A percentile compares a stretch with the other conserved stretches of the same genome.
phyloP scores from a whole-genome alignment of 2,329 filamentous ascomycete genomes.

The Fusarium proliferatum region DNA sequence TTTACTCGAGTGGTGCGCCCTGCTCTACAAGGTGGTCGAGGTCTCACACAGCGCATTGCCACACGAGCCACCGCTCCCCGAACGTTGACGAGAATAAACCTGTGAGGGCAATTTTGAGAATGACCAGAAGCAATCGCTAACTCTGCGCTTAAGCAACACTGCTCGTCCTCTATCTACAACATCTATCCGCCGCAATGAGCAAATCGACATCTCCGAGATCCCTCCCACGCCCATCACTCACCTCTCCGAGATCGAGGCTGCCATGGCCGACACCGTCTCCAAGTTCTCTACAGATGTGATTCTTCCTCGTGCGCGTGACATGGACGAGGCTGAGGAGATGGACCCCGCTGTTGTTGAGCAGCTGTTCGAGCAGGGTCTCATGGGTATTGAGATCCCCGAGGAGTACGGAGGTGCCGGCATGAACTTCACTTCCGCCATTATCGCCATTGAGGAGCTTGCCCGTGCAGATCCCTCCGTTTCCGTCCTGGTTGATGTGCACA shows the following conservation, averaged over 20 bases:
- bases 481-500: constrained; percentile 96
- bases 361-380: constrained; percentile 95
- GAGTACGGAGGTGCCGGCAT: constrained; percentile 96
- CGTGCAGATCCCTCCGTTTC: constrained; percentile 94
- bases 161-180: constrained; percentile 71
- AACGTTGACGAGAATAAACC: constrained; percentile 36
- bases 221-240: constrained; percentile 93
- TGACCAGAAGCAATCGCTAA: not conserved
- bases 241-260: constrained; percentile 86
- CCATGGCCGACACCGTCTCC: constrained; percentile 89
- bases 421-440: constrained; percentile 97
- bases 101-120: constrained; percentile 40
- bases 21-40: constrained; percentile 59
- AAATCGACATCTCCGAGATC: constrained; percentile 76
- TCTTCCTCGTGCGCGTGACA: constrained; percentile 90
- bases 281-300: constrained; percentile 93
- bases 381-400: constrained; percentile 97
- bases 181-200: constrained; percentile 58
- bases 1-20: constrained; percentile 64
- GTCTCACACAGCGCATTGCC: constrained; percentile 46
- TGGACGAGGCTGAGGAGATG: constrained; percentile 98
- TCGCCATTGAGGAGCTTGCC: constrained; percentile 96
- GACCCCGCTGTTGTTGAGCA: constrained; percentile 88
- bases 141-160: constrained; percentile 42
- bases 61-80: constrained; percentile 35